Percentiles rank a stretch among this genome's conserved stretches.
phyloP scores from a whole-genome alignment of 805 yeast species.

The Cyberlindnera bimundalis region DNA sequence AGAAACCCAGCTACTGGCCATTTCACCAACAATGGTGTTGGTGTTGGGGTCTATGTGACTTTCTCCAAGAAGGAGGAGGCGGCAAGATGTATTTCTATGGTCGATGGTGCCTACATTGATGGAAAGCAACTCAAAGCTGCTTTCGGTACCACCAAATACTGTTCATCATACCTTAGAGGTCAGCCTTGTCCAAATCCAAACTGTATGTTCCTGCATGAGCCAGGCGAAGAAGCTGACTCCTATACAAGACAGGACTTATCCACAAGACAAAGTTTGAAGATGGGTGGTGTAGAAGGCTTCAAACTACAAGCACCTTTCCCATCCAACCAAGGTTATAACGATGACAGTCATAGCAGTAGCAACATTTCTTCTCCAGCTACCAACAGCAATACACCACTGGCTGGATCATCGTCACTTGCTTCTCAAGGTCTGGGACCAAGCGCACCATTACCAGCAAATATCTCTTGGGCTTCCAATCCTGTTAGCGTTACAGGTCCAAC shows the following conservation, averaged over 20 bases:
- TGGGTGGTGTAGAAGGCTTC: constrained; percentile 32
- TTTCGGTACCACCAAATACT: constrained; percentile 97
- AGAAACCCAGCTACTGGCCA: constrained; percentile 44
- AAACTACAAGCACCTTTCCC: constrained; percentile 19
- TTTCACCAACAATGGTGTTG: constrained; percentile 41
- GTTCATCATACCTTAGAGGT: constrained; percentile 93
- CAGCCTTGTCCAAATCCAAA: constrained; percentile 97
- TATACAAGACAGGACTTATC: constrained; percentile 86
- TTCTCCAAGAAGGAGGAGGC: constrained; percentile 94
- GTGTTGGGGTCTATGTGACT: constrained; percentile 94
- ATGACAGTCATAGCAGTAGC: constrained; percentile 12
- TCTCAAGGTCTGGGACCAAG: constrained; percentile 26
- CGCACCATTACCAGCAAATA: constrained; percentile 65
- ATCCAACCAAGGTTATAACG: constrained; percentile 7
- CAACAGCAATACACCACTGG: constrained; percentile 14
- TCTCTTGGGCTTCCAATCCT: constrained; percentile 53
- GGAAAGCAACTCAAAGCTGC: constrained; percentile 91
- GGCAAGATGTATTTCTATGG: constrained; percentile 84
- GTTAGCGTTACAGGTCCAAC: constrained; percentile 9
- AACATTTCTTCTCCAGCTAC: constrained; percentile 15
- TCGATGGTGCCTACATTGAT: constrained; percentile 90
- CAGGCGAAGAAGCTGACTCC: constrained; percentile 98
- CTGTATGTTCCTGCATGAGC: constrained; percentile 98
- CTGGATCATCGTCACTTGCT: constrained; percentile 3
- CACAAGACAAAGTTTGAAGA: constrained; percentile 65